Evolutionary conservation across 768 basidiomycete genomes (phyloP).

Genomic region (Asterophora parasitica): DNA sequence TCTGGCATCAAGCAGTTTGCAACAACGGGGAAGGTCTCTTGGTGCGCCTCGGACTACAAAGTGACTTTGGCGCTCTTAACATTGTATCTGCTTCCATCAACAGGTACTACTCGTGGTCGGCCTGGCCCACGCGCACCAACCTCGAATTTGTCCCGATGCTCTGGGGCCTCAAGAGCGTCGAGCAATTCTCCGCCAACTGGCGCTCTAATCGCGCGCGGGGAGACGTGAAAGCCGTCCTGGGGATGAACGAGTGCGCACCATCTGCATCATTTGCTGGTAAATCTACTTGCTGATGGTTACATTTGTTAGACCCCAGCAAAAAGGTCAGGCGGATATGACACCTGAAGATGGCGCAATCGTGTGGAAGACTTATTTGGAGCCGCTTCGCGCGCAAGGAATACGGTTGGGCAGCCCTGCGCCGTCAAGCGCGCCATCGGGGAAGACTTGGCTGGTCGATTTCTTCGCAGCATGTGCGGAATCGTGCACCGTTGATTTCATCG

Average conservation of each 20-base stretch:
- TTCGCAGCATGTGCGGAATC: conserved; percentile 41
- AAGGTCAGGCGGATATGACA: conserved; percentile 46
- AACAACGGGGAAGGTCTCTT: conserved; percentile 43
- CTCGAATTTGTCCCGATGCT: conserved; percentile 57
- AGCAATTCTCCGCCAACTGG: conserved; percentile 35
- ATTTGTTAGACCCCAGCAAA: conserved; percentile 8
- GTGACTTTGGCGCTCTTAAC: not conserved
- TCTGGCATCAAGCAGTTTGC: conserved; percentile 40
- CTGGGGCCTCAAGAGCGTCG: conserved; percentile 40
- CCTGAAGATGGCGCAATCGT: conserved; percentile 42
- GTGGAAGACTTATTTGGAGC: conserved; percentile 51
- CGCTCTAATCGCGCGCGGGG: conserved; percentile 26
- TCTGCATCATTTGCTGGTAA: no score
- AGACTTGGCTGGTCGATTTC: conserved; percentile 51
- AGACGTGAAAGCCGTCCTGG: conserved; percentile 39
- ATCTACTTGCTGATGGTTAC: no score
- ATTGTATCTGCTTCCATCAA: not conserved
- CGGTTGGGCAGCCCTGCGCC: conserved; percentile 51
- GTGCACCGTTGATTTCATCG: conserved; percentile 56
- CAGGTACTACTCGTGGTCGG: conserved; percentile 53
- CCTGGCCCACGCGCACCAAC: conserved; percentile 26
- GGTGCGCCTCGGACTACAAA: conserved; percentile 36
- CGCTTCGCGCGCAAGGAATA: conserved; percentile 39
- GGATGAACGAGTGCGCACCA: conserved; percentile 46
- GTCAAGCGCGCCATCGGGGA: conserved; percentile 47